Evolutionary conservation across 2,329 filamentous ascomycete species (phyloP).

Genomic region (Onygenales sp.): DNA sequence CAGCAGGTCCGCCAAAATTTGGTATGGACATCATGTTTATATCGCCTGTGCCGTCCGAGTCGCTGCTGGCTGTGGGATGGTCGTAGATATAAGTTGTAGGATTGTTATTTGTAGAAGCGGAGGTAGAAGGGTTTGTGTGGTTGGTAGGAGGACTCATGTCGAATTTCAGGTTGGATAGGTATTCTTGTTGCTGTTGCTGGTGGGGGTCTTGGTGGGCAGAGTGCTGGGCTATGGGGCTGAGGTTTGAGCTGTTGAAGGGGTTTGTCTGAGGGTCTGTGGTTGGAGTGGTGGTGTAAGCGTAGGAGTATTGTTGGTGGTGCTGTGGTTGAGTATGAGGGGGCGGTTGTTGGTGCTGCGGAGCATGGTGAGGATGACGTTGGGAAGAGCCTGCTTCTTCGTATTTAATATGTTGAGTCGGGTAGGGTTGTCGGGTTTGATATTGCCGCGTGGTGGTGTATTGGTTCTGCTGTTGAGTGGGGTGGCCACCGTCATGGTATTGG

Average conservation of each 20-base stretch:
- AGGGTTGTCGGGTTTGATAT: background rate
- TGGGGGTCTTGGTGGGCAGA: background rate
- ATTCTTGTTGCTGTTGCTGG: constrained; percentile 7
- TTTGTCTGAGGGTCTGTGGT: background rate
- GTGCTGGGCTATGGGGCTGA: background rate
- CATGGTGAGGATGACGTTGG: background rate
- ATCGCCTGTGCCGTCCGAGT: constrained; percentile 21
- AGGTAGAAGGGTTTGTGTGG: background rate
- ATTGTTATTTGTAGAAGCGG: background rate
- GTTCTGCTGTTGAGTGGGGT: background rate
- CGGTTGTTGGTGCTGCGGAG: background rate
- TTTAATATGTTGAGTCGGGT: background rate
- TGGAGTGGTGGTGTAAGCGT: background rate
- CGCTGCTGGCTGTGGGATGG: constrained; percentile 6
- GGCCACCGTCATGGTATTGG: background rate
- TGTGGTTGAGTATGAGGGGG: background rate
- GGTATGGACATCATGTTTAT: constrained; percentile 21
- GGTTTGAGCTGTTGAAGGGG: background rate
- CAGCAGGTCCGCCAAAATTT: constrained; percentile 18
- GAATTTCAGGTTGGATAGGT: constrained; percentile 42
- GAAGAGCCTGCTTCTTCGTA: background rate
- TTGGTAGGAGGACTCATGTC: constrained; percentile 34
- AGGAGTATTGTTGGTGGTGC: background rate
- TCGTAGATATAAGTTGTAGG: background rate
- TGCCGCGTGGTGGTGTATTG: background rate